These are phyloP conservation scores for Colletotrichum graminicola DNA, from an alignment of 2,329 filamentous ascomycete genomes.

Conservation along the genomic window DNA sequence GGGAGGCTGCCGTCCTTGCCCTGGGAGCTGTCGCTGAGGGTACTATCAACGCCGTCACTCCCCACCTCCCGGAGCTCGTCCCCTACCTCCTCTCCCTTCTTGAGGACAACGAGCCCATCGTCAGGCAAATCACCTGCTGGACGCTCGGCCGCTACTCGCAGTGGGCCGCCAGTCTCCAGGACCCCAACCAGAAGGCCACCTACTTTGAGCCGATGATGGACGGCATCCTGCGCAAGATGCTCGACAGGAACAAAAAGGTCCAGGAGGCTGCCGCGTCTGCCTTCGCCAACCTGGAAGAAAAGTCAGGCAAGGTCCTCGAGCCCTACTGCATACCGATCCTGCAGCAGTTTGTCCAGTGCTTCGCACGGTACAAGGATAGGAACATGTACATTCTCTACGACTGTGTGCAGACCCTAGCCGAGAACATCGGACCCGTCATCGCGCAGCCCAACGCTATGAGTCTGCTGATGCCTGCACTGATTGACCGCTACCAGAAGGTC, in stretches of 20 bases:
- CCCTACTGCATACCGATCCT: constrained; percentile 93
- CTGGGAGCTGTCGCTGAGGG: constrained; percentile 95
- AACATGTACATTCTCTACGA: constrained; percentile 99
- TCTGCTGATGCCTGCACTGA: constrained; percentile 92
- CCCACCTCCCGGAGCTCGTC: constrained; percentile 90
- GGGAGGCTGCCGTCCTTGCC: constrained; percentile 93
- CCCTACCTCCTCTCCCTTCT: constrained; percentile 91
- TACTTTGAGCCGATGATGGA: constrained; percentile 98
- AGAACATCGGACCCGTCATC: constrained; percentile 86
- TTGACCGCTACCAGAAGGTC: constrained; percentile 88
- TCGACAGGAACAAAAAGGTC: constrained; percentile 97
- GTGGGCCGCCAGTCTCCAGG: constrained; percentile 85
- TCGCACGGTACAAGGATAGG: constrained; percentile 95
- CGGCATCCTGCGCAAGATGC: constrained; percentile 92
- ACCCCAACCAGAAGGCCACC: constrained; percentile 74
- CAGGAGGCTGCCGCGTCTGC: constrained; percentile 96
- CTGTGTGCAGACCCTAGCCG: constrained; percentile 95
- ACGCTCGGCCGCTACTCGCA: constrained; percentile 92
- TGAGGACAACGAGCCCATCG: constrained; percentile 87
- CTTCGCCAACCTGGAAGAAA: constrained; percentile 96
- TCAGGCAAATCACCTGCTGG: constrained; percentile 98
- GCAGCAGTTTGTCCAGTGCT: constrained; percentile 91
- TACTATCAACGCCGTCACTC: constrained; percentile 89
- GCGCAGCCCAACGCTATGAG: constrained; percentile 85
- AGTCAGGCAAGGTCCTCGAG: constrained; percentile 82